Conservation (phyloP, 108 stramenopile genomes). For the Discostella pseudostelligera region DNA sequence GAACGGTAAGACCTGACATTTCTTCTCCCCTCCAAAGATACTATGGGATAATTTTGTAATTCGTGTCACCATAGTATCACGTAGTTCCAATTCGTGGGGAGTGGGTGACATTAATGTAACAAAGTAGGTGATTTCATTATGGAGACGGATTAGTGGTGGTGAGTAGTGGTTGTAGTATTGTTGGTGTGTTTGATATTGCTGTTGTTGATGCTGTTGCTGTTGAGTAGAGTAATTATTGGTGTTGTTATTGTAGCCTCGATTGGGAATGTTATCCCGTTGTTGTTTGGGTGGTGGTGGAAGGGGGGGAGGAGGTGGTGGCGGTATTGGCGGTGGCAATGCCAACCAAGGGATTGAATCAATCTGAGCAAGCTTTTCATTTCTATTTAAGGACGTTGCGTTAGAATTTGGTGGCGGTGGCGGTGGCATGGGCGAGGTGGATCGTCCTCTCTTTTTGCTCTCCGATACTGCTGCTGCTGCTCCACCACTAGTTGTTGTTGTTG, state of each 20-base stretch:
- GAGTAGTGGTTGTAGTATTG: slow-evolving; percentile 20
- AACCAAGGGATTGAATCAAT: too few relatives aligned
- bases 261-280: slow-evolving; percentile 3
- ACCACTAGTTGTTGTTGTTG: too few relatives aligned
- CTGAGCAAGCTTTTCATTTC: too few relatives aligned
- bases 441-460: too few relatives aligned
- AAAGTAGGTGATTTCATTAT: slow-evolving; percentile 96
- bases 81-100: slow-evolving; percentile 56
- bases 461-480: too few relatives aligned
- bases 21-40: slow-evolving; percentile 38
- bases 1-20: slow-evolving; percentile 77
- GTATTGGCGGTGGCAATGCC: too few relatives aligned
- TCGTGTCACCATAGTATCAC: slow-evolving; percentile 53
- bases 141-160: slow-evolving; percentile 74
- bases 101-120: slow-evolving; percentile 84
- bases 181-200: slow-evolving; percentile 1
- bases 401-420: too few relatives aligned
- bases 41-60: slow-evolving; percentile 49
- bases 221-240: too few relatives aligned
- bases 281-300: not conserved
- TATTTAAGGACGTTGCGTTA: too few relatives aligned
- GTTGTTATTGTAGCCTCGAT: slow-evolving; percentile 8
- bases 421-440: too few relatives aligned
- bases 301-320: too few relatives aligned
- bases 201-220: slow-evolving; percentile 8